These are phyloP conservation scores for Amniculicola lignicola DNA, from an alignment of 495 filamentous ascomycete species.

Conservation along the genomic window DNA sequence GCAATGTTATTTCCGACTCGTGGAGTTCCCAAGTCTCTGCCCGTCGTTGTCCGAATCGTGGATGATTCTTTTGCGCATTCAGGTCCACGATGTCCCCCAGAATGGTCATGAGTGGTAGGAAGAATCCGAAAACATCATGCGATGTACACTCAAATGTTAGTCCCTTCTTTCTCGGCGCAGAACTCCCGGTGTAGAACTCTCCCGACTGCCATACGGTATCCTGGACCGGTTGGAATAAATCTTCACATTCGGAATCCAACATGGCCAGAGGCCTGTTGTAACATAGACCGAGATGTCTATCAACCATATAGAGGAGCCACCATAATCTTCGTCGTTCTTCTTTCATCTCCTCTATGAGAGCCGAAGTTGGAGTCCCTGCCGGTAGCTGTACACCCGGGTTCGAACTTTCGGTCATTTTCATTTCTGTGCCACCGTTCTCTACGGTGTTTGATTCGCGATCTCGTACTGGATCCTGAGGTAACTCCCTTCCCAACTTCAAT, in stretches of 20 bases:
- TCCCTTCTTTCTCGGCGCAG: slow-evolving; percentile 13
- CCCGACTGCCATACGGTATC: slow-evolving; percentile 39
- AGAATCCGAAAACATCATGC: slow-evolving; percentile 37
- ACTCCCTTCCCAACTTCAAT: slow-evolving; percentile 29
- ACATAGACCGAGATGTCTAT: slow-evolving; percentile 51
- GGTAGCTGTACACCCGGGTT: slow-evolving; percentile 9
- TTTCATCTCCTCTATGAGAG: slow-evolving; percentile 40
- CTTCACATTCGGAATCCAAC: slow-evolving; percentile 48
- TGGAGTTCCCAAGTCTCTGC: slow-evolving; percentile 20
- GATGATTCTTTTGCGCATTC: slow-evolving; percentile 33
- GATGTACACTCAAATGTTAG: slow-evolving; percentile 36
- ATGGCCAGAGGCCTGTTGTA: slow-evolving; percentile 50
- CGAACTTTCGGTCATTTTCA: slow-evolving; percentile 17
- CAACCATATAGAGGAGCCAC: slow-evolving; percentile 53
- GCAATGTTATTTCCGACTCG: slow-evolving; percentile 28
- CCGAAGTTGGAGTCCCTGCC: slow-evolving; percentile 20
- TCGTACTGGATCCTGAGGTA: slow-evolving; percentile 8
- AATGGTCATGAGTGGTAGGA: slow-evolving; percentile 39
- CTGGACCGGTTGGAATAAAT: slow-evolving; percentile 39
- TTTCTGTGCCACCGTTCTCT: slow-evolving; percentile 12
- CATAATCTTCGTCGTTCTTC: slow-evolving; percentile 52
- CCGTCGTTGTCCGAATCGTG: slow-evolving; percentile 25
- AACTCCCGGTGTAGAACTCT: slow-evolving; percentile 24
- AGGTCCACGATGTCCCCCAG: slow-evolving; percentile 38
- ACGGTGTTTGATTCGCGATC: slow-evolving; percentile 9